Base-by-base conservation (phyloP, 169 alveolate genomes). In the Blepharisma undulans region DNA sequence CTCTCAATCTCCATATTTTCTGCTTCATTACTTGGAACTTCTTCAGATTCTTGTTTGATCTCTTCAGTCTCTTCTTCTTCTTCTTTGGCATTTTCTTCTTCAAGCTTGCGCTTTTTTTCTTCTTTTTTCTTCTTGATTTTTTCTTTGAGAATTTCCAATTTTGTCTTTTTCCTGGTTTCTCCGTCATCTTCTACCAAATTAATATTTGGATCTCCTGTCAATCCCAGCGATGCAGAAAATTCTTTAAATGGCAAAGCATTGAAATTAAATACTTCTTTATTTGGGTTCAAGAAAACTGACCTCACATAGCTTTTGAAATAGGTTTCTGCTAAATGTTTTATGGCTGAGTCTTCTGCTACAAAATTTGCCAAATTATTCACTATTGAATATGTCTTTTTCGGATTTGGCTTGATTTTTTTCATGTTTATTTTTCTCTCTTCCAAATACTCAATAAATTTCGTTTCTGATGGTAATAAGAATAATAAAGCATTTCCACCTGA, bases 401-500 rank as follows among this genome's bases (percentile, higher is more conserved):
- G 96, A 36, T 96, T 95, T 3, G 95, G 94, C 81, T 91, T 92
- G 76, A 95, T 92, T 91, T 96, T 93, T 88, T 95, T 92, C 19
- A 95, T 88, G 32, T 94, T 91, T 2, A 96, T 92, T 76, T 93
- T 93, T 76, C 92, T 93, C 34, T 93, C 84, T 77, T 82, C 71
- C 0, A 93, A 86, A 25, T 72, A 80, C 19, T 93, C 93, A 32
- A 85, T 33, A 66, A 93, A 88, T 71, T 84, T 79, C 4, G 19
- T 5, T 84, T 93, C 95, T 60, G 92, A 76, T 19, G 94, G 93
- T 10, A 85, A 27, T 2, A 91, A 48, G 61, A 93, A 71, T 32
- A 91, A 76, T 18, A 93, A 61, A 2, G 93, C 76, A 33, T 84
- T 91, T 60, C 99, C 99, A 88, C 97, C 98, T 60, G 98, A 97